A percentile compares a stretch with the other conserved stretches of the same genome.
Evolutionary conservation across 2,329 filamentous ascomycete genomes (phyloP).

Genomic region (Alternaria sp.): DNA sequence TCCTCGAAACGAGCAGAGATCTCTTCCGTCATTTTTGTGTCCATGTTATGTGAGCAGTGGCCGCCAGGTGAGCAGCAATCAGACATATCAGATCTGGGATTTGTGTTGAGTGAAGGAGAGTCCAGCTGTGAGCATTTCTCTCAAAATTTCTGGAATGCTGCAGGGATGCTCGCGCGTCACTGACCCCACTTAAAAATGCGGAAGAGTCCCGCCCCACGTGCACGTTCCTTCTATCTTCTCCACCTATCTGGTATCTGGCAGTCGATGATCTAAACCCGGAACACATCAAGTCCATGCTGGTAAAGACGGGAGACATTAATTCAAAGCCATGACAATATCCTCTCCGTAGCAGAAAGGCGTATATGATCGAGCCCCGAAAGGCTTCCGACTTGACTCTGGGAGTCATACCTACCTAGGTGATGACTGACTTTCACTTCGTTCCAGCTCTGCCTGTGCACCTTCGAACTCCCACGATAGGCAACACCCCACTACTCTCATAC

Average conservation of each 20-base stretch:
- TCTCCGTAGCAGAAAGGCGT: not conserved
- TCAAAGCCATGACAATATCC: not conserved
- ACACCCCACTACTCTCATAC: not conserved
- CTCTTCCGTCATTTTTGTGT: slow-evolving; percentile 34
- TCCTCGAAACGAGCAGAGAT: slow-evolving; percentile 68
- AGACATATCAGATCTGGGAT: slow-evolving; percentile 1
- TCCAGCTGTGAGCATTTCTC: slow-evolving; percentile 16
- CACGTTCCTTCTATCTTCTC: not conserved
- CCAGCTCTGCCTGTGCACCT: slow-evolving; percentile 3
- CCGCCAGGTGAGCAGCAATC: slow-evolving; percentile 1
- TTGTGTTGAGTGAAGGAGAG: slow-evolving; percentile 3
- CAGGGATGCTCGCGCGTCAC: slow-evolving; percentile 18
- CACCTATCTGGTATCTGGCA: not conserved
- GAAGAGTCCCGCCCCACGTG: slow-evolving; percentile 20
- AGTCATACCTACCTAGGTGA: not conserved
- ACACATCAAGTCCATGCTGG: not conserved
- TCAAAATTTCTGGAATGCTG: slow-evolving; percentile 25
- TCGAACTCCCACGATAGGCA: not conserved
- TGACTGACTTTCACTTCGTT: not conserved
- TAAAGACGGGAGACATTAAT: not conserved
- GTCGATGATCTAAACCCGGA: not conserved
- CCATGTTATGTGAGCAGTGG: slow-evolving; percentile 30
- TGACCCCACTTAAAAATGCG: slow-evolving; percentile 18
- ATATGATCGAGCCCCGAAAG: not conserved
- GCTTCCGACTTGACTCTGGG: not conserved